Conservation (phyloP, 495 filamentous ascomycete genomes). For the Tuber indicum region DNA sequence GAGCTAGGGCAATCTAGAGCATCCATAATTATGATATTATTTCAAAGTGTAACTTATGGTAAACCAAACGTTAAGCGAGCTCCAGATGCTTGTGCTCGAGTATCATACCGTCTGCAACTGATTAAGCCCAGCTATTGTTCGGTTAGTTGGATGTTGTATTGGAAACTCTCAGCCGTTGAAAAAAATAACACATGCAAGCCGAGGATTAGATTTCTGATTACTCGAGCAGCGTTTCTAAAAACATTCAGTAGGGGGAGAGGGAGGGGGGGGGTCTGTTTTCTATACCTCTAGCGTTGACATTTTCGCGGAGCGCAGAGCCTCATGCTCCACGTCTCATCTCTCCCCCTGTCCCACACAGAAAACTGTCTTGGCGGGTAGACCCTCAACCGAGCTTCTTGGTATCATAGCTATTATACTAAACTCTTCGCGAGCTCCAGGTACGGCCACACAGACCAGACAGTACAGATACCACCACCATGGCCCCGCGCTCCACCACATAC, state of each 20-base stretch:
- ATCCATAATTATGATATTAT: too few species aligned
- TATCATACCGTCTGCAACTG: background rate
- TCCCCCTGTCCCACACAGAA: background rate
- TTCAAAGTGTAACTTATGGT: too few species aligned
- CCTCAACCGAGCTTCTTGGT: background rate
- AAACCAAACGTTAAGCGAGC: background rate
- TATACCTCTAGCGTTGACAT: background rate
- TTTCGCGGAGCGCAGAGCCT: background rate
- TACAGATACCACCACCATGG: conserved; percentile 49
- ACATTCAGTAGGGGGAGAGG: background rate
- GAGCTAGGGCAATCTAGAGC: background rate
- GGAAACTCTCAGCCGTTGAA: background rate
- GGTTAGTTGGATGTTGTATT: background rate
- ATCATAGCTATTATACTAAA: background rate
- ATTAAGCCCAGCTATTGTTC: background rate
- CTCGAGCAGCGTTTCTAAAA: background rate
- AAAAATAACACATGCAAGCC: background rate
- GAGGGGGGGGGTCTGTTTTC: background rate
- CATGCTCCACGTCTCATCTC: background rate
- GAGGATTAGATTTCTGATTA: background rate
- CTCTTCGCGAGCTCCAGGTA: background rate
- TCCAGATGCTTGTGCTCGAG: background rate
- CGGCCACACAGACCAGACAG: background rate
- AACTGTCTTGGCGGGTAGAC: background rate
- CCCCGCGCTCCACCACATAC: conserved; percentile 46